Conservation (phyloP, 164 flowering plant species). For the Pachysandra terminalis region DNA sequence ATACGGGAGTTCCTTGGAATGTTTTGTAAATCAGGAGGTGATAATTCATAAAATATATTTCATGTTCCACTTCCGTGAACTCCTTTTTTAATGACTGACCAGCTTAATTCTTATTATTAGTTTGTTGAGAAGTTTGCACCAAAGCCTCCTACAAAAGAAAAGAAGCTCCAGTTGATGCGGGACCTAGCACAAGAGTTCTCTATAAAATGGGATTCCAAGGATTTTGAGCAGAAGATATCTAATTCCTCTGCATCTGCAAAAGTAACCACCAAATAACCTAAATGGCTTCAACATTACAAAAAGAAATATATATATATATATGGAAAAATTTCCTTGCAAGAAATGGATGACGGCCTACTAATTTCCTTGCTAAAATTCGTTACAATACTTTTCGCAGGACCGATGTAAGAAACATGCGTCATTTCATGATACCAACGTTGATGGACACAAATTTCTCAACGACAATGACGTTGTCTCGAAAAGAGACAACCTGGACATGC, state of each 20-base stretch:
- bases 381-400: slow-evolving; percentile 18
- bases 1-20: slow-evolving; percentile 61
- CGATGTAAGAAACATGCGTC: slow-evolving; percentile 15
- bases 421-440: slow-evolving; percentile 8
- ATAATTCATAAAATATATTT: neutral
- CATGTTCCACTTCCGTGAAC: neutral
- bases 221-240: slow-evolving; percentile 43
- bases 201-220: slow-evolving; percentile 54
- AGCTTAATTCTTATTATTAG: slow-evolving; percentile 21
- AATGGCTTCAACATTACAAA: neutral
- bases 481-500: slow-evolving; percentile 13
- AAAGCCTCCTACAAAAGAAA: slow-evolving; percentile 43
- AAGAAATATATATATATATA: too few species aligned
- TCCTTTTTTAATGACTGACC: slow-evolving; percentile 10
- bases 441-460: slow-evolving; percentile 9
- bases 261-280: slow-evolving; percentile 22
- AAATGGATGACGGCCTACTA: too few species aligned
- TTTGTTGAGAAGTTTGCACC: slow-evolving; percentile 37
- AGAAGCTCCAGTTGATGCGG: slow-evolving; percentile 56
- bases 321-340: too few species aligned
- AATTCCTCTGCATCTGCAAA: slow-evolving; percentile 24
- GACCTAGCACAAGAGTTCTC: slow-evolving; percentile 53
- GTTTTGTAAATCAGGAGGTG: slow-evolving; percentile 64
- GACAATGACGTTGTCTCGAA: slow-evolving; percentile 8
- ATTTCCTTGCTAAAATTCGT: too few species aligned